Conservation (phyloP, 441 rosid genomes). For the Arabidopsis hybrid region DNA sequence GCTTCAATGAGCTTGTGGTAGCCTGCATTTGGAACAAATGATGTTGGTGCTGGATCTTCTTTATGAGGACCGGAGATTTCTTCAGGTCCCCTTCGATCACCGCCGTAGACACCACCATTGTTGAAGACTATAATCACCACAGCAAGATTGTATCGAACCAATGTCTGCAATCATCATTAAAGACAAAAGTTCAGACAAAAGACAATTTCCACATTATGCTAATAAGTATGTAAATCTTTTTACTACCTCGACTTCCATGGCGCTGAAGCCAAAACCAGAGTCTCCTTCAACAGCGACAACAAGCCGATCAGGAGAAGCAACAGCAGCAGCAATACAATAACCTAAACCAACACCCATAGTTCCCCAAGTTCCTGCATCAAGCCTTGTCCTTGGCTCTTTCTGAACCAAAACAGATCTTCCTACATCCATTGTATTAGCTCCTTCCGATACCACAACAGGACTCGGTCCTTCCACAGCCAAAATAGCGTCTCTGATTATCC, state of each 20-base stretch:
- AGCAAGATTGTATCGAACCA: constrained; percentile 86
- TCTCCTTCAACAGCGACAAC: constrained; percentile 98
- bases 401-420: constrained; percentile 94
- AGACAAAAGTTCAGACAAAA: constrained; percentile 20
- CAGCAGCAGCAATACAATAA: constrained; percentile 95
- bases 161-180: constrained; percentile 62
- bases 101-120: constrained; percentile 95
- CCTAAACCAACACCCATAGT: constrained; percentile 99
- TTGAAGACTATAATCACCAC: constrained; percentile 91
- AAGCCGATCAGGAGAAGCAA: constrained; percentile 82
- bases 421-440: constrained; percentile 97
- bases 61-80: constrained; percentile 78
- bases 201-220: constrained; percentile 15
- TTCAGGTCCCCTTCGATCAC: constrained; percentile 85
- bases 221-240: not conserved
- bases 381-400: constrained; percentile 91
- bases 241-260: constrained; percentile 97
- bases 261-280: constrained; percentile 96
- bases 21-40: constrained; percentile 85
- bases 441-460: constrained; percentile 87
- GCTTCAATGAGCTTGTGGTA: constrained; percentile 86
- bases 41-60: constrained; percentile 97
- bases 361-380: constrained; percentile 99
- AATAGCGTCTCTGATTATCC: constrained; percentile 90
- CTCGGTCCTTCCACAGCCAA: constrained; percentile 73